phyloP scores from a whole-genome alignment of 257 asterid species.

The Anisodus tanguticus region DNA sequence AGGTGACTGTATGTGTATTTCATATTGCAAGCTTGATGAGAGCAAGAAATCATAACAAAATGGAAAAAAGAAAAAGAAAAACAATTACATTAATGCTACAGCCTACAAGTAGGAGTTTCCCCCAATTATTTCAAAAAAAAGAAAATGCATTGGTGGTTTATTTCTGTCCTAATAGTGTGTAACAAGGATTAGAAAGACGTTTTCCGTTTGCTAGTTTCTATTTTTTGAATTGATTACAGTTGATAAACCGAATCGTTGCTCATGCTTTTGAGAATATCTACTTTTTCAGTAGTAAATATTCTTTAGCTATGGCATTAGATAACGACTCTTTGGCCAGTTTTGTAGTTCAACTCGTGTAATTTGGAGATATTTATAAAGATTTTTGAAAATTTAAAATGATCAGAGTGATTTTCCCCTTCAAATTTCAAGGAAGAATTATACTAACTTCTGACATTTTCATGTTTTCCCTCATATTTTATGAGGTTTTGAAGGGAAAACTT shows the following conservation, averaged over 20 bases:
- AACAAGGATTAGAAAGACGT: background rate
- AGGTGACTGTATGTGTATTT: background rate
- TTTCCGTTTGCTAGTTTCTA: background rate
- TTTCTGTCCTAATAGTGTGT: background rate
- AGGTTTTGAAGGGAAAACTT: background rate
- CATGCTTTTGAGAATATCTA: too few relatives aligned
- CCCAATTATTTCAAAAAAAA: too few relatives aligned
- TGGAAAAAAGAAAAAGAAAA: too few relatives aligned
- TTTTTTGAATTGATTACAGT: background rate
- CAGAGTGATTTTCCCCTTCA: background rate
- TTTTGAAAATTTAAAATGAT: background rate
- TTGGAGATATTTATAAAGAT: background rate
- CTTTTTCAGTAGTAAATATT: background rate
- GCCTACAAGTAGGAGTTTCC: too few relatives aligned
- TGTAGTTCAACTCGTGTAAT: background rate
- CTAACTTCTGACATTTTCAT: background rate
- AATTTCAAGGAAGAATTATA: background rate
- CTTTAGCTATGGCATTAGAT: background rate
- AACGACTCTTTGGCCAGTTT: background rate
- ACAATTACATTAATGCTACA: too few relatives aligned
- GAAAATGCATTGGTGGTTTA: background rate
- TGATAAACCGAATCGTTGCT: background rate
- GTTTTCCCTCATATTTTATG: background rate
- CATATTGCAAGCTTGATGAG: background rate
- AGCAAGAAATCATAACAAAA: background rate